phyloP scores from a whole-genome alignment of 164 flowering plant genomes.

The Taxillus chinensis region DNA sequence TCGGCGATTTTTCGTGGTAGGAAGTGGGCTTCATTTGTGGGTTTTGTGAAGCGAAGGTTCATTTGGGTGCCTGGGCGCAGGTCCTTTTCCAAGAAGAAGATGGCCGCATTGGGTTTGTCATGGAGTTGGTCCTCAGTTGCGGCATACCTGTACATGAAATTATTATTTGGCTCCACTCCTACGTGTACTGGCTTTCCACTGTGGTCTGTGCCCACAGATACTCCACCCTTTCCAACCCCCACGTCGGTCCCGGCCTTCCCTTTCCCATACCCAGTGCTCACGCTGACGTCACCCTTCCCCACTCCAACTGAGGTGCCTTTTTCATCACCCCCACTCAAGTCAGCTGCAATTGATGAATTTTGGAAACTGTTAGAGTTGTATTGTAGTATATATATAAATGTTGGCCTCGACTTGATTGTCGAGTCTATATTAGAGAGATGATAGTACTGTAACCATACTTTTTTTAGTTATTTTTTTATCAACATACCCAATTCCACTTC shows the following conservation, averaged over 20 bases:
- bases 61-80: slow-evolving; percentile 18
- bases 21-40: slow-evolving; percentile 18
- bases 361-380: too few relatives aligned
- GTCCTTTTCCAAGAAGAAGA: slow-evolving; percentile 41
- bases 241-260: slow-evolving; percentile 17
- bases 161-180: slow-evolving; percentile 16
- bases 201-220: slow-evolving; percentile 26
- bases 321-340: background rate
- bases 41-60: slow-evolving; percentile 24
- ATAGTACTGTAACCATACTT: too few relatives aligned
- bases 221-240: slow-evolving; percentile 36
- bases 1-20: slow-evolving; percentile 27
- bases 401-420: too few relatives aligned
- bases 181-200: slow-evolving; percentile 33
- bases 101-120: slow-evolving; percentile 24
- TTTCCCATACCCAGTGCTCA: slow-evolving; percentile 17
- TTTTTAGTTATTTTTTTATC: too few relatives aligned
- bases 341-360: too few relatives aligned
- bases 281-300: slow-evolving; percentile 13
- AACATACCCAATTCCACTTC: too few relatives aligned
- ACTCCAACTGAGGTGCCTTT: slow-evolving; percentile 6
- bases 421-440: too few relatives aligned
- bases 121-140: slow-evolving; percentile 30
- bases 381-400: too few relatives aligned
- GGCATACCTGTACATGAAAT: slow-evolving; percentile 23